Base-by-base conservation (phyloP, 2,329 filamentous ascomycete species). In the Stagonosporopsis cucurbitacearum region DNA sequence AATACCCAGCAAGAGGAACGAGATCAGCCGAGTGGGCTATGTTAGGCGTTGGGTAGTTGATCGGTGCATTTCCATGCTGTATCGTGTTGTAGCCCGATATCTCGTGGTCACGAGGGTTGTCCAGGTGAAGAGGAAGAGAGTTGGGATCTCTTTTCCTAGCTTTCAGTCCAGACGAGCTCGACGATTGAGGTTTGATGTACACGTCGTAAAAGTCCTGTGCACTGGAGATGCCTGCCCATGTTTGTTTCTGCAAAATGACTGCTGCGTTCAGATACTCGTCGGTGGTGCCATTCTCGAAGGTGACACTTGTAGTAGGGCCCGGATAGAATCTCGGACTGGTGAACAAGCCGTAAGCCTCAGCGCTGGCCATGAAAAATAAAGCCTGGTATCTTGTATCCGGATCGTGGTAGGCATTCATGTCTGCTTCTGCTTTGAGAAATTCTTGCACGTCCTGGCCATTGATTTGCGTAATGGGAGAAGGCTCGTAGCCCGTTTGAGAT, bases 1-100 rank as follows among this genome's bases (percentile, higher is more conserved):
- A 82, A 69, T 80, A 82, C 2, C 81, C 80, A 4, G 75, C 73
- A 13, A 81, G 68, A 0, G 72, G 67, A 25, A 76, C 72, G 7
- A 66, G 57, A 0, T 61, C 50, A 13, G 70, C 59, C 3, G 64
- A 64, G 56, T 74, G 71, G 28, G 71, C 60, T n/a, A 77, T 59
- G 2, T 74, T 64, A 0, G 79, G 70, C 4, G 66, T 51, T 0
- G 79, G 79, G 48, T 77, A 80, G 12, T 53, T 50, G 8, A 57
- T 20, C 4, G 73, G 73, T 7, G 69, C 65, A 4, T 59, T 60
- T 12, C 60, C 62, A 9, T 65, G 54, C n/a, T 65, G 57, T 8
- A 65, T 58, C 0, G 54, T 30, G 20, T 57, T 62, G 20, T 66
- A 60, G 15, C 63, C 63, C 19, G 53, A 54, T 6, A 75, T 59